Conservation (phyloP, 768 basidiomycete species). For the Lactarius pseudohatsudake region DNA sequence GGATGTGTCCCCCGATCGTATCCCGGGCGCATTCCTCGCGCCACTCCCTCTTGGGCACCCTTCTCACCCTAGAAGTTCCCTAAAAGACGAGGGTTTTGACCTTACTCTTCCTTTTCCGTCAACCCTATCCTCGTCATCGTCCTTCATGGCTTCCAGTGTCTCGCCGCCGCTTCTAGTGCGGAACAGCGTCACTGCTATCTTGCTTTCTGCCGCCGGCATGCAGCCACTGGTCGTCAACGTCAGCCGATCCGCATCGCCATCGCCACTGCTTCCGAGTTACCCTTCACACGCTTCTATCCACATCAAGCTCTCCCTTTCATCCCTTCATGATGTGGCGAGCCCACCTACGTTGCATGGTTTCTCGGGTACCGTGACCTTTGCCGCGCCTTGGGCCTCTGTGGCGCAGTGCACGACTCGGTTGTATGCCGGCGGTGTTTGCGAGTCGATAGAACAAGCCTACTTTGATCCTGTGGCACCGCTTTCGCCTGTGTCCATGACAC, state of each 20-base stretch:
- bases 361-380: slow-evolving; percentile 54
- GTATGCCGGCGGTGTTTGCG: slow-evolving; percentile 50
- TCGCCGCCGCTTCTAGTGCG: slow-evolving; percentile 37
- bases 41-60: slow-evolving; percentile 27
- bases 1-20: slow-evolving; percentile 4
- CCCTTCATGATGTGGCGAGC: slow-evolving; percentile 51
- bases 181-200: slow-evolving; percentile 44
- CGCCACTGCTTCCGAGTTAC: slow-evolving; percentile 37
- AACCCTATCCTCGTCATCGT: slow-evolving; percentile 21
- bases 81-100: slow-evolving; percentile 25
- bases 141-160: slow-evolving; percentile 19
- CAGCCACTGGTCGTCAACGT: slow-evolving; percentile 58
- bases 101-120: slow-evolving; percentile 23
- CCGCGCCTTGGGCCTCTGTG: slow-evolving; percentile 49
- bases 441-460: slow-evolving; percentile 52
- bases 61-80: not conserved
- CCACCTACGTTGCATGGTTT: slow-evolving; percentile 65
- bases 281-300: slow-evolving; percentile 47
- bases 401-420: slow-evolving; percentile 66
- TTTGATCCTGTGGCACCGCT: slow-evolving; percentile 44
- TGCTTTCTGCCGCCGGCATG: slow-evolving; percentile 69
- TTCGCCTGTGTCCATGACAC: slow-evolving; percentile 21
- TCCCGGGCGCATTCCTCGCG: slow-evolving; percentile 12
- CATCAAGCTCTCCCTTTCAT: slow-evolving; percentile 57
- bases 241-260: slow-evolving; percentile 48